These are phyloP conservation scores for Cerioporus squamosus DNA, from an alignment of 1,284 basidiomycete genomes.

Conservation along the genomic window DNA sequence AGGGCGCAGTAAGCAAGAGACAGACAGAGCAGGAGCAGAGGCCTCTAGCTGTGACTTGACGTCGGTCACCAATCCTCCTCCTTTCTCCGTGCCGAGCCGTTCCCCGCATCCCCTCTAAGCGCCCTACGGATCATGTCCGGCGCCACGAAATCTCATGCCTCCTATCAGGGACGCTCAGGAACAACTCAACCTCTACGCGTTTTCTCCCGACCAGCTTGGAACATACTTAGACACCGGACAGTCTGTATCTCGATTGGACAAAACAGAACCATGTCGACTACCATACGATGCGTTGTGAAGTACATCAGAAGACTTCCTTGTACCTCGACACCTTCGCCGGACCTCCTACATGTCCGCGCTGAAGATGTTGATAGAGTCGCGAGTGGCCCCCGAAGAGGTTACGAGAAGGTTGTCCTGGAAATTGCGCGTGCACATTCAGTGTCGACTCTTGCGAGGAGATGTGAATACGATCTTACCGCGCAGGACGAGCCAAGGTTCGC, in stretches of 20 bases:
- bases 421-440: neutral
- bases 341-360: conserved; percentile 23
- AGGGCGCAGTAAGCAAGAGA: too few species aligned
- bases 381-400: conserved; percentile 33
- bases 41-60: neutral
- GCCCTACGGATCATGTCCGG: neutral
- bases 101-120: conserved; percentile 16
- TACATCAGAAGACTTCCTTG: too few species aligned
- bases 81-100: neutral
- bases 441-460: neutral
- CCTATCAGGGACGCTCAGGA: neutral
- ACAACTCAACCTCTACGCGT: neutral
- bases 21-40: neutral
- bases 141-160: conserved; percentile 12
- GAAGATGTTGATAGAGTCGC: conserved; percentile 40
- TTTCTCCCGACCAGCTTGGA: too few species aligned
- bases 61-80: too few species aligned
- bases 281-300: too few species aligned
- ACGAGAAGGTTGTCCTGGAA: conserved; percentile 40
- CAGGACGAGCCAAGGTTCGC: conserved; percentile 59
- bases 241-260: too few species aligned
- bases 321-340: neutral
- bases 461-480: conserved; percentile 42
- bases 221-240: too few species aligned
- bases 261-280: too few species aligned